A percentile compares a stretch with the other conserved stretches of the same genome.
Conservation (phyloP, 1,284 basidiomycete genomes). For the Abortiporus biennis region DNA sequence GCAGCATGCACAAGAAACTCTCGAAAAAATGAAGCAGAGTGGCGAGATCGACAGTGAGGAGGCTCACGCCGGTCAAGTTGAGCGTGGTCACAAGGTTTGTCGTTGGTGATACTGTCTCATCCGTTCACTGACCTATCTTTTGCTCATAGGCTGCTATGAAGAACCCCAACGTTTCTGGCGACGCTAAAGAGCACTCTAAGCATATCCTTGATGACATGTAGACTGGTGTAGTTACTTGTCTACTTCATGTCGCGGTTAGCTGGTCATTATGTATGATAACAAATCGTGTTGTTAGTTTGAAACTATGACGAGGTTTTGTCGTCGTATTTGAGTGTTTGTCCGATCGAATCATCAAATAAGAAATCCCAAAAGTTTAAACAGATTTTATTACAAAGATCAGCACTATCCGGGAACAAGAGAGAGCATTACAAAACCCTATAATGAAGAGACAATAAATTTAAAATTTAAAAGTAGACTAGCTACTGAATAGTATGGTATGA, state of each 20-base stretch:
- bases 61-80: constrained; percentile 22
- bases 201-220: constrained; percentile 31
- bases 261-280: no score
- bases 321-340: no score
- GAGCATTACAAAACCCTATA: no score
- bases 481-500: background rate
- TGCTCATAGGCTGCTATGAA: constrained; percentile 29
- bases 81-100: constrained; percentile 47
- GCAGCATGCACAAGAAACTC: constrained; percentile 37
- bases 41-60: constrained; percentile 14
- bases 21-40: constrained; percentile 30
- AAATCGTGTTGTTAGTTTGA: no score
- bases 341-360: no score
- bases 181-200: constrained; percentile 43
- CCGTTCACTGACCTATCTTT: background rate
- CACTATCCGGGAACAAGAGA: no score
- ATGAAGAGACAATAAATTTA: no score
- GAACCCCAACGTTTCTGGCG: constrained; percentile 45
- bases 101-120: constrained; percentile 11
- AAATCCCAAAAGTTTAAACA: no score
- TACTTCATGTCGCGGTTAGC: no score
- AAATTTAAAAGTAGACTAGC: background rate
- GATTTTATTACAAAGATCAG: no score
- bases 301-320: no score
- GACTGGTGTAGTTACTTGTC: no score